Evolutionary conservation across 116 monocot species (phyloP), one percentile per base, ranked within the genome.

Genomic region (Phalaenopsis hybrid): DNA sequence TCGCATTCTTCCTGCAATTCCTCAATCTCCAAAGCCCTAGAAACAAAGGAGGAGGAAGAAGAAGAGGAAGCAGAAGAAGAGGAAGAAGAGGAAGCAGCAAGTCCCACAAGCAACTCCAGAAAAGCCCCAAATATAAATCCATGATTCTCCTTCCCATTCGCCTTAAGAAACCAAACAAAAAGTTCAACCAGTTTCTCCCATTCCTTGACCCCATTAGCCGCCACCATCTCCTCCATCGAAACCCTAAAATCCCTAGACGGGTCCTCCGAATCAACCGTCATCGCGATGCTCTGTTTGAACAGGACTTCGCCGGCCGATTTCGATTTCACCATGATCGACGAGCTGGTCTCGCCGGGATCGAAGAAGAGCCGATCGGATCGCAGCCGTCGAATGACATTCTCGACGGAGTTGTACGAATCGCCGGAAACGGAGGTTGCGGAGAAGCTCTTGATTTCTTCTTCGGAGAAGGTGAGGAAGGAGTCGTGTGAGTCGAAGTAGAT

Each of bases 201-300:
- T 23, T 86, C 90, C 52, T 45, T 74, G 9, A 74, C 31, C 61
- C 81, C 88, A 48, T 88, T 83, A 34, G 88, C 84, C 82, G 58
- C n/a, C 82, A 86, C 88, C 90, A 90, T 82, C 84, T 88, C 90
- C 82, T 82, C 90, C 90, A 90, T 90, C 59, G 90, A 90, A 59
- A 37, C 58, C 76, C 79, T 68, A 78, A 90, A 90, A 59, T 90
- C 90, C 23, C 72, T 18, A 78, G 79, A 86, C 12, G 88, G 90
- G 67, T 90, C 88, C 72, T 61, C 63, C 6, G 88, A 88, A 12
- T 88, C 84, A 55, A 90, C 31, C 2, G 82, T 86, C 50, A 88
- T 48, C 46, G 86, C 88, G 15, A 83, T 52, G 21, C 81, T 81
- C 11, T 78, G 80, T 31, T 57, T 23, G 79, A 83, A 85, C 72